phyloP scores from a whole-genome alignment of 176 grass and related monocot genomes.

The Avena sativa region DNA sequence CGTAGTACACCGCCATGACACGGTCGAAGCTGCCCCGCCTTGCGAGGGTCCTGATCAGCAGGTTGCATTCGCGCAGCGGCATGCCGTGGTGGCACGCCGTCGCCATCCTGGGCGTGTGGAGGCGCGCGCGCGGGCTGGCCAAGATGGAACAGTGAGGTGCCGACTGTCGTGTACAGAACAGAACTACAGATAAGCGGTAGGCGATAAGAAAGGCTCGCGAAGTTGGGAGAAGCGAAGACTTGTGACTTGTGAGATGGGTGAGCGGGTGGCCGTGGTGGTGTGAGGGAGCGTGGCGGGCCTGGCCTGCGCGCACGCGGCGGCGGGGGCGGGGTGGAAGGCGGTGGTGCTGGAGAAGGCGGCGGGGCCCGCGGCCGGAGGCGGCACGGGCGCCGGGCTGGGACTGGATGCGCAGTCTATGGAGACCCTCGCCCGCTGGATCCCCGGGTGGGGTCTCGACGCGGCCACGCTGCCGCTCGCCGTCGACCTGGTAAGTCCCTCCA shows the following conservation, averaged over 20 bases:
- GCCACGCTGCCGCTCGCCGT: constrained; percentile 63
- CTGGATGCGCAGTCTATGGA: constrained; percentile 78
- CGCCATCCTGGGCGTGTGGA: constrained; percentile 39
- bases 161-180: background rate
- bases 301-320: constrained; percentile 75
- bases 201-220: background rate
- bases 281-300: constrained; percentile 85
- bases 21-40: constrained; percentile 42
- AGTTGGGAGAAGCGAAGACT: background rate
- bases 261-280: constrained; percentile 69
- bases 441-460: constrained; percentile 37
- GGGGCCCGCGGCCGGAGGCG: constrained; percentile 53
- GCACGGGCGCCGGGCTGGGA: constrained; percentile 71
- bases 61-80: constrained; percentile 59
- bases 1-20: constrained; percentile 57
- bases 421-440: constrained; percentile 69
- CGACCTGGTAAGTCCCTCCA: constrained; percentile 60
- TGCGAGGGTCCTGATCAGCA: constrained; percentile 60
- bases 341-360: constrained; percentile 80
- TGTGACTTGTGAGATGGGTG: constrained; percentile 33
- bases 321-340: constrained; percentile 60
- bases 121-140: background rate
- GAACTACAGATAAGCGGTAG: background rate
- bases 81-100: constrained; percentile 39
- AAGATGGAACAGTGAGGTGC: constrained; percentile 24